Percentiles rank a stretch among this genome's conserved stretches.
Evolutionary conservation across 805 yeast species (phyloP).

Genomic region (Saccharomyces mikatae): DNA sequence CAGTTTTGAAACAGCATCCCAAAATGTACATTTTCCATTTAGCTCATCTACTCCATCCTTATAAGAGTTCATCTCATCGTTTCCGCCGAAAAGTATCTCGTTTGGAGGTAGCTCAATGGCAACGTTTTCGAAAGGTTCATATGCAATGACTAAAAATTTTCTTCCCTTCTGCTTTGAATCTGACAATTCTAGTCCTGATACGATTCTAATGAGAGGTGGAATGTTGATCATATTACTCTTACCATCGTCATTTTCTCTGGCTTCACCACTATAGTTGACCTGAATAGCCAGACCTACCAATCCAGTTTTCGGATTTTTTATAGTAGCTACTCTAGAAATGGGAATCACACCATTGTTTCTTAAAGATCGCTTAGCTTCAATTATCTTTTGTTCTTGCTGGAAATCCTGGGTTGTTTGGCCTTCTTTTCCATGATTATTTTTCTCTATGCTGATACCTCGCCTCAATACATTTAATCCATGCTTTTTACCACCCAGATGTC

Average conservation of each 20-base stretch:
- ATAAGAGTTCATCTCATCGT: constrained; percentile 23
- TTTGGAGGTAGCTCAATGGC: constrained; percentile 61
- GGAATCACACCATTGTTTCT: constrained; percentile 38
- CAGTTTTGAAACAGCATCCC: constrained; percentile 62
- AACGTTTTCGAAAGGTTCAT: constrained; percentile 82
- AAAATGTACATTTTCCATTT: constrained; percentile 48
- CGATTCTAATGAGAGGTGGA: constrained; percentile 60
- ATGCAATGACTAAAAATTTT: constrained; percentile 66
- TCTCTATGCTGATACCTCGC: constrained; percentile 35
- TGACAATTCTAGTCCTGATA: constrained; percentile 67
- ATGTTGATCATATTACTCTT: constrained; percentile 1
- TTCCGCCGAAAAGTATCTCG: constrained; percentile 33
- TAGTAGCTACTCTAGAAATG: constrained; percentile 54
- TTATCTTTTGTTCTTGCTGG: not conserved
- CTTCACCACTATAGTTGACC: constrained; percentile 40
- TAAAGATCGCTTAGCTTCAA: not conserved
- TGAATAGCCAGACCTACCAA: constrained; percentile 61
- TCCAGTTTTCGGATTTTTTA: constrained; percentile 51
- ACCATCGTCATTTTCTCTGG: constrained; percentile 33
- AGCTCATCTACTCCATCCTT: constrained; percentile 29
- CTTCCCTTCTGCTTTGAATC: constrained; percentile 41
- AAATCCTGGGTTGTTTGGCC: not conserved
- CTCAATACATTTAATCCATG: constrained; percentile 69
- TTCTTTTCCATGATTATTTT: not conserved
- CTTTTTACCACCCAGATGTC: constrained; percentile 78